phyloP scores from a whole-genome alignment of 2,329 filamentous ascomycete species.

The Chalaropsis ovoidea region DNA sequence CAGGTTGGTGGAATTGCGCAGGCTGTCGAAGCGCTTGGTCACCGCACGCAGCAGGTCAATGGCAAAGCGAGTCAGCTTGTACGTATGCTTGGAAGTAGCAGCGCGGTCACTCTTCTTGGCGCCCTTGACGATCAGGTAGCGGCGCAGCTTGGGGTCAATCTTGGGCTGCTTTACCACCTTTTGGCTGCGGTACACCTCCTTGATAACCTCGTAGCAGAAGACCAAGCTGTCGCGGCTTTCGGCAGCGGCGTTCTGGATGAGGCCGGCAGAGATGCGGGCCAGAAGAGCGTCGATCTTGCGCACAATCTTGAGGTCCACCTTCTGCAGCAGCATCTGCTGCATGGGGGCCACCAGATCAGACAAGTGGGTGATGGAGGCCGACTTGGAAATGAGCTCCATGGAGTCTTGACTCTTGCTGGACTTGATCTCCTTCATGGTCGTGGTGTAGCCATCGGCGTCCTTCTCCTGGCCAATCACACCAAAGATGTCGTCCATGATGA shows the following conservation, averaged over 20 bases:
- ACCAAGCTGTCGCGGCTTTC: constrained; percentile 74
- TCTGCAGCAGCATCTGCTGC: constrained; percentile 68
- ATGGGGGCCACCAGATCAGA: constrained; percentile 69
- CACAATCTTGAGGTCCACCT: constrained; percentile 69
- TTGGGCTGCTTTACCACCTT: constrained; percentile 44
- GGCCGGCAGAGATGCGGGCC: constrained; percentile 68
- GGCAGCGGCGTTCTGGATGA: constrained; percentile 70
- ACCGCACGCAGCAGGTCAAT: constrained; percentile 77
- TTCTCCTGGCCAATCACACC: constrained; percentile 89
- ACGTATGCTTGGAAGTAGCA: constrained; percentile 65
- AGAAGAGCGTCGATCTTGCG: constrained; percentile 87
- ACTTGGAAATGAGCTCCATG: constrained; percentile 83
- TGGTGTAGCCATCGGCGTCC: constrained; percentile 89
- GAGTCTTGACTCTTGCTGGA: constrained; percentile 97
- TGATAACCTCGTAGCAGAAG: constrained; percentile 90
- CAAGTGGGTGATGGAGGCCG: constrained; percentile 63
- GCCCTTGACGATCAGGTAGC: constrained; percentile 72
- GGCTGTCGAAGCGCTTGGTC: constrained; percentile 72
- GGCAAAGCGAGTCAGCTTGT: constrained; percentile 81
- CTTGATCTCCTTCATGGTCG: constrained; percentile 94
- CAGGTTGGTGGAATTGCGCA: constrained; percentile 71
- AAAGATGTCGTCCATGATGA: constrained; percentile 97
- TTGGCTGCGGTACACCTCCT: constrained; percentile 65
- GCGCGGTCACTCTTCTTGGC: constrained; percentile 65
- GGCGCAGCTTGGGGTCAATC: constrained; percentile 52